Evolutionary conservation across 2,329 filamentous ascomycete species (phyloP).

Genomic region (Chalaropsis ovoidea): DNA sequence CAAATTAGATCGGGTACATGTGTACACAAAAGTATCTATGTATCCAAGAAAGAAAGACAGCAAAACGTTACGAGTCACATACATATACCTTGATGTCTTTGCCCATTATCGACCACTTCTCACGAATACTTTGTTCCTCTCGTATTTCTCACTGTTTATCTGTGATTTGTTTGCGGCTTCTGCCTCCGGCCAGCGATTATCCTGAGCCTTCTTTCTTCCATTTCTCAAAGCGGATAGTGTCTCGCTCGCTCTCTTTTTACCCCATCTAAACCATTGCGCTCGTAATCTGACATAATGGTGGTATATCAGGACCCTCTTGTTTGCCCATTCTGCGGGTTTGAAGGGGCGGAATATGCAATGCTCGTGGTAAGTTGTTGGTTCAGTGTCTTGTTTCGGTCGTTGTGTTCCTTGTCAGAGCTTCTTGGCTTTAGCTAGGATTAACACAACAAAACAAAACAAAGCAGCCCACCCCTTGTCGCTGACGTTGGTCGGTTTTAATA

Average conservation of each 20-base stretch:
- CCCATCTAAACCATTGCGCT: not conserved
- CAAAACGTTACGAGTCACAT: no score
- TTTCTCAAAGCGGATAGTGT: not conserved
- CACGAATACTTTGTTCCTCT: not conserved
- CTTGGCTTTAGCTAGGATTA: not conserved
- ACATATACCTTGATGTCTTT: not conserved
- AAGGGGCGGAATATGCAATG: conserved; percentile 15
- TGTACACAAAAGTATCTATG: no score
- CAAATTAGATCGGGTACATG: no score
- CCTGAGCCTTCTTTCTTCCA: not conserved
- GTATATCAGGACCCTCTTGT: conserved; percentile 4
- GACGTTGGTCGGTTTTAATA: conserved; percentile 1
- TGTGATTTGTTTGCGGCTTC: not conserved
- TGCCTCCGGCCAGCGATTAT: not conserved
- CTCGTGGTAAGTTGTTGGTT: conserved; percentile 18
- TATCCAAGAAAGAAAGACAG: no score
- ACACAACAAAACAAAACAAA: not conserved
- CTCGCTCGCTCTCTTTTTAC: not conserved
- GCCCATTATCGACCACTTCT: not conserved
- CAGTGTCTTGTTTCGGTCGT: not conserved
- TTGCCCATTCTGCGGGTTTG: conserved; percentile 17
- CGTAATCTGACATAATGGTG: not conserved
- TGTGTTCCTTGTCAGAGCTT: not conserved
- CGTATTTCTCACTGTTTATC: not conserved
- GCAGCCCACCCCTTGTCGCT: conserved; percentile 1